A percentile compares a stretch with the other conserved stretches of the same genome.
These are phyloP conservation scores for Spizellomyces punctatus DNA, from an alignment of 192 early-diverging fungal genomes.

Conservation along the genomic window DNA sequence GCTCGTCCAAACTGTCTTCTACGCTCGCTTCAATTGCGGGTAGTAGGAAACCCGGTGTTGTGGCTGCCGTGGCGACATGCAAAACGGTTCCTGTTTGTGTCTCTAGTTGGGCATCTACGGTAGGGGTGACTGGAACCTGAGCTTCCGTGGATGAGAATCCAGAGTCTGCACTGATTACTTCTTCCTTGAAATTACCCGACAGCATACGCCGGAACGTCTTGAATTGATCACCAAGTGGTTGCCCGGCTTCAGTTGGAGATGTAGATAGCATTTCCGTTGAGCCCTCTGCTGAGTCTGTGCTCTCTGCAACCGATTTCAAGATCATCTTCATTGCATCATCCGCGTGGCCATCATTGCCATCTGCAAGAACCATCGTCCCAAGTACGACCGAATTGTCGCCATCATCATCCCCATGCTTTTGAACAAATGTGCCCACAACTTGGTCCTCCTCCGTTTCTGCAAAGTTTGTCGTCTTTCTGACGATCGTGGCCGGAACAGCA, in stretches of 20 bases:
- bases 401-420: not conserved
- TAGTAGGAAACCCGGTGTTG: constrained; percentile 18
- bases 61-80: constrained; percentile 14
- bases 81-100: not conserved
- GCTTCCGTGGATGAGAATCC: not conserved
- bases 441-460: not conserved
- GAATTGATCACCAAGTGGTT: constrained; percentile 23
- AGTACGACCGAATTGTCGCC: not conserved
- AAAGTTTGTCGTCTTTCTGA: constrained; percentile 3
- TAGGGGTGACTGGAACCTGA: not conserved
- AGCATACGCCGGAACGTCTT: constrained; percentile 23
- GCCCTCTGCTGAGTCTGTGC: not conserved
- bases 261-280: not conserved
- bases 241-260: not conserved
- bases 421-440: constrained; percentile 10
- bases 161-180: not conserved
- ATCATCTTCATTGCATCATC: constrained; percentile 7
- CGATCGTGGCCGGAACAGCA: constrained; percentile 3
- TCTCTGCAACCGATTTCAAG: constrained; percentile 6
- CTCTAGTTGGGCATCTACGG: not conserved
- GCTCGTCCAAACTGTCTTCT: not conserved
- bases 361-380: constrained; percentile 13
- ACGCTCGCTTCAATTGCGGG: constrained; percentile 8
- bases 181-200: constrained; percentile 6
- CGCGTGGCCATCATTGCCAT: not conserved